Percentiles rank a stretch among this genome's conserved stretches.
Conservation (phyloP, 805 yeast genomes). For the Metschnikowia colocasiae region DNA sequence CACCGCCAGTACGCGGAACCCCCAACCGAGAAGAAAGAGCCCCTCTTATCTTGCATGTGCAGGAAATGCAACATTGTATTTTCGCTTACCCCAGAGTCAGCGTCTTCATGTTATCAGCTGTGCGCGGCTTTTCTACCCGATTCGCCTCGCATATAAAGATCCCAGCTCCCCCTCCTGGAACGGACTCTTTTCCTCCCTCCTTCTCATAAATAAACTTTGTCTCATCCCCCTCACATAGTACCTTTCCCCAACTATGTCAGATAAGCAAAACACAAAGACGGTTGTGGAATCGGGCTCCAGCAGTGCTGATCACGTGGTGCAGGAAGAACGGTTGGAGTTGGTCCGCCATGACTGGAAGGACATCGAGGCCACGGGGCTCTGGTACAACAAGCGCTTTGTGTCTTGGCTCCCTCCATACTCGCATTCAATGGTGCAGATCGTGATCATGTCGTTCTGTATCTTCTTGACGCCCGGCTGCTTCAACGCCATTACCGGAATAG, state of each 20-base stretch:
- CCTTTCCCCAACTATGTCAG: slow-evolving; percentile 2
- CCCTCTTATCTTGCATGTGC: neutral
- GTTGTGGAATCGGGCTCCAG: slow-evolving; percentile 8
- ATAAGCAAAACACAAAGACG: slow-evolving; percentile 7
- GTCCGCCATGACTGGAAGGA: slow-evolving; percentile 22
- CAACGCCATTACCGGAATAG: slow-evolving; percentile 50
- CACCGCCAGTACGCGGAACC: neutral
- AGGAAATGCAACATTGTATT: slow-evolving; percentile 9
- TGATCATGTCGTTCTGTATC: slow-evolving; percentile 44
- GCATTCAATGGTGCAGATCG: slow-evolving; percentile 39
- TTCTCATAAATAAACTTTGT: neutral
- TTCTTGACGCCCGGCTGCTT: slow-evolving; percentile 53
- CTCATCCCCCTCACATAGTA: neutral
- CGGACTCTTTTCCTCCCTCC: neutral
- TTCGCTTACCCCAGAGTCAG: slow-evolving; percentile 4
- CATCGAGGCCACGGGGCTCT: slow-evolving; percentile 32
- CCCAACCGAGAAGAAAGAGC: neutral
- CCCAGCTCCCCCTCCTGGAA: neutral
- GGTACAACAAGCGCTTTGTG: slow-evolving; percentile 36
- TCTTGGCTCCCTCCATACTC: slow-evolving; percentile 35
- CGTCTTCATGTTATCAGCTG: neutral
- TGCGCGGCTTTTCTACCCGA: slow-evolving; percentile 1
- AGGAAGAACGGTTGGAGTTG: slow-evolving; percentile 9
- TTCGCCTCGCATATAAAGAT: neutral
- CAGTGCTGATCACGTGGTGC: slow-evolving; percentile 2